phyloP scores from a whole-genome alignment of 148 eudicot species.

The Agrostemma githago region DNA sequence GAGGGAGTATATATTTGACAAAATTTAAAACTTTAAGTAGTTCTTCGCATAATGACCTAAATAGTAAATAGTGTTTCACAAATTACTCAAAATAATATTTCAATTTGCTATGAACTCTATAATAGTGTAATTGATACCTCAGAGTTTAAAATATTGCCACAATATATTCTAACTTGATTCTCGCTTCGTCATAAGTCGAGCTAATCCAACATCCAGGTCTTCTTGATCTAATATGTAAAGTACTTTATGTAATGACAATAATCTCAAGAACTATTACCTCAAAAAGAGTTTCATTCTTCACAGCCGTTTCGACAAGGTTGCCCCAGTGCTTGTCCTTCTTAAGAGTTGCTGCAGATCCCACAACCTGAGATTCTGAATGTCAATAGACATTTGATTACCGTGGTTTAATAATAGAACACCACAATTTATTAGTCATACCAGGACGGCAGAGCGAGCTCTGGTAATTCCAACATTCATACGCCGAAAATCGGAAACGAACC shows the following conservation, averaged over 20 bases:
- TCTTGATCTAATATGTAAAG: no score
- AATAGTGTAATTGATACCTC: neutral
- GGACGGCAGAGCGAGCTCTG: constrained; percentile 82
- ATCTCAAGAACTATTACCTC: constrained; percentile 39
- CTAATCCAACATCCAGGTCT: no score
- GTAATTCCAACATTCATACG: constrained; percentile 99
- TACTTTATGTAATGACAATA: neutral
- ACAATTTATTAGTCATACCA: constrained; percentile 43
- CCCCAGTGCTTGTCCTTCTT: constrained; percentile 80
- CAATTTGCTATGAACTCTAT: neutral
- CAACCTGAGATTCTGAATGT: constrained; percentile 47
- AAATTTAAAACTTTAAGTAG: no score
- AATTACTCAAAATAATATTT: no score
- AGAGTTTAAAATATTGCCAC: no score
- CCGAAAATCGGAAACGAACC: constrained; percentile 77
- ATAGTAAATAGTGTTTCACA: no score
- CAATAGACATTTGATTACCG: constrained; percentile 7
- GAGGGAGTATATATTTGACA: no score
- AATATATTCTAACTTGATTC: no score
- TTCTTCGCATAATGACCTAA: no score
- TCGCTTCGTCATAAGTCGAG: no score
- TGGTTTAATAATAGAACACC: neutral
- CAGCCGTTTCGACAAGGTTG: constrained; percentile 72
- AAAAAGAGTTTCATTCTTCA: constrained; percentile 45
- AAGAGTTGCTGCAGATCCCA: constrained; percentile 79